Base-by-base conservation (phyloP, 805 yeast genomes). In the Cyberlindnera nakhonratchasimensis region DNA sequence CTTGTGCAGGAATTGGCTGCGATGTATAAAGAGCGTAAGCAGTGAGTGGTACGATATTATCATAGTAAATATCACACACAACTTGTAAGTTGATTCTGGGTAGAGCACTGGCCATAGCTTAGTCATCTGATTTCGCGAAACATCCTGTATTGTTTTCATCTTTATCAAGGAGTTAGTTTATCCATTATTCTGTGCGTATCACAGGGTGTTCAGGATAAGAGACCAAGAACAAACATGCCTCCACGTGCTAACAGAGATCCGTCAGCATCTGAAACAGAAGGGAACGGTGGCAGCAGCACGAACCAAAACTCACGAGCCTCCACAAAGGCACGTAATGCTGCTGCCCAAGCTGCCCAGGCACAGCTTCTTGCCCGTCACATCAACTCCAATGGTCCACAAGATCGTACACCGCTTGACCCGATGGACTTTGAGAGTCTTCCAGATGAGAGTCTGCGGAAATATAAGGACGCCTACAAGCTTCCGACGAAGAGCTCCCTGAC, bases 311-410 rank as follows among this genome's bases (percentile, higher is more conserved):
- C 62, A 10, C 64, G 81, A 43, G 69, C 77, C 1, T 70, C 77
- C n/a, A 69, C 79, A 21, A 79, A 80, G 52, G 78, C 81, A 12
- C 70, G 83, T 46, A 71, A 75, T 43, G 78, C 80, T 23, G 75
- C 77, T 3, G 74, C 79, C 2, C 80, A 78, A 31, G 87, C 82
- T 33, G 83, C 82, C 16, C 88, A 83, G 51, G 85, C 80, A 45
- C 84, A 81, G 48, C 75, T 73, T 34, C 65, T 82, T 5, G 70
- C 77, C n/a, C 78, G 77, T 46, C 87, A 85, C 59, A 78, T 85
- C 30, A 74, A 83, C 51, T 76, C 85, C 19, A 85, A 85, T 54
- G 90, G 89, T 3, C 90, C 90, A 1, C 66, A 74, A 30, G 82
- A 81, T 50, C 56, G 57, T 24, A 71, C 73, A 0, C 62, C 64